These are phyloP conservation scores for Leccinum boreale DNA, from an alignment of 768 basidiomycete genomes.

Conservation along the genomic window DNA sequence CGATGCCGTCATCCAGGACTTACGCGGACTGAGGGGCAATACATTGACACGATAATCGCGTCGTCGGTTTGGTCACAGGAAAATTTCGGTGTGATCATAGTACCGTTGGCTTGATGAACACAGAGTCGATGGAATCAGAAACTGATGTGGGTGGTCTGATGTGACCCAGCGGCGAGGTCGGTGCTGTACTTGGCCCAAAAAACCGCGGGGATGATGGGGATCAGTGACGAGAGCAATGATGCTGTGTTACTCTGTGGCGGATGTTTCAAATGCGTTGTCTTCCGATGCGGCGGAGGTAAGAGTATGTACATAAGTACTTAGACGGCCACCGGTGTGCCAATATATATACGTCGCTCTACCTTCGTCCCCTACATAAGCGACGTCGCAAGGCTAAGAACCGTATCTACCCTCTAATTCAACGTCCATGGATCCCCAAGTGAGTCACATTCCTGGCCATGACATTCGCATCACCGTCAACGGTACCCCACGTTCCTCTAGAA, in stretches of 20 bases:
- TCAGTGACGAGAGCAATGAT: not conserved
- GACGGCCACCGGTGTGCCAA: not conserved
- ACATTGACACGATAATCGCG: constrained; percentile 55
- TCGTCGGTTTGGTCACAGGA: constrained; percentile 60
- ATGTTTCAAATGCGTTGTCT: not conserved
- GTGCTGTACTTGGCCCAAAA: not conserved
- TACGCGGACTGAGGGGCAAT: constrained; percentile 73
- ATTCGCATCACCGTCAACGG: constrained; percentile 45
- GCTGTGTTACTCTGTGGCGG: not conserved
- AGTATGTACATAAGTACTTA: constrained; percentile 4
- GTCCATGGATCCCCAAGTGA: constrained; percentile 46
- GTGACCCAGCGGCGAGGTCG: not conserved
- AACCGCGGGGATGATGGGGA: constrained; percentile 1
- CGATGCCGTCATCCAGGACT: constrained; percentile 19
- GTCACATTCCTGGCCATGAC: constrained; percentile 4
- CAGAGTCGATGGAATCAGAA: not conserved
- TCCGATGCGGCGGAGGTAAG: not conserved
- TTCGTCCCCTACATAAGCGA: constrained; percentile 7
- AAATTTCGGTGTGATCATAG: constrained; percentile 78
- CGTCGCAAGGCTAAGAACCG: not conserved
- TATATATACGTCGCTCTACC: not conserved
- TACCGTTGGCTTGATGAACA: not conserved
- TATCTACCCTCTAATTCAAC: not conserved
- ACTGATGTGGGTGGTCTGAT: not conserved
- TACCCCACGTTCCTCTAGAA: constrained; percentile 54